phyloP scores from a whole-genome alignment of 2,329 filamentous ascomycete genomes.

The Nigrograna mackinnonii region DNA sequence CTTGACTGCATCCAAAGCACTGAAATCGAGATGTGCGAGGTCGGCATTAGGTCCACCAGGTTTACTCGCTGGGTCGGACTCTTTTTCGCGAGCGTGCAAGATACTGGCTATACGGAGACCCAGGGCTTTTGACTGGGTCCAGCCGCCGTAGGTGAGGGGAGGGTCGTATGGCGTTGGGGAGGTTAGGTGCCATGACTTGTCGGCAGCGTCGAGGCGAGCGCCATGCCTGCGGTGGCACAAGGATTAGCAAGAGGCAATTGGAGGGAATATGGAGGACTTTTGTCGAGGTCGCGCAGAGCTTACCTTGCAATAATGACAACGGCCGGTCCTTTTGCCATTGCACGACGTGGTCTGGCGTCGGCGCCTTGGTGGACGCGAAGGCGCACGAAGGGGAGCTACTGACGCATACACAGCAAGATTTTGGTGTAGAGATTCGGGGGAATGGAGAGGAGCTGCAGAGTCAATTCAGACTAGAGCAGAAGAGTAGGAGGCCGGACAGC shows the following conservation, averaged over 20 bases:
- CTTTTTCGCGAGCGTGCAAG: constrained; percentile 54
- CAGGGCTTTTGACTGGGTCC: constrained; percentile 81
- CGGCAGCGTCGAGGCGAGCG: constrained; percentile 88
- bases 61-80: constrained; percentile 43
- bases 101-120: constrained; percentile 83
- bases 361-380: constrained; percentile 12
- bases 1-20: constrained; percentile 19
- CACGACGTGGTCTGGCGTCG: constrained; percentile 7
- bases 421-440: no score
- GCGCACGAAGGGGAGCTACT: constrained; percentile 5
- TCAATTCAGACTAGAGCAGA: no score
- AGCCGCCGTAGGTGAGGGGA: constrained; percentile 91
- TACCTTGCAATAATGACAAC: constrained; percentile 56
- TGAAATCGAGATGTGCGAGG: constrained; percentile 22
- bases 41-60: constrained; percentile 17
- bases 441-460: no score
- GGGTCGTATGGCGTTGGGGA: constrained; percentile 95
- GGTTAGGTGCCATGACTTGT: constrained; percentile 92
- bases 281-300: constrained; percentile 11
- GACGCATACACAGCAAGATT: constrained; percentile 12
- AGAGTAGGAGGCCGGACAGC: no score
- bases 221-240: constrained; percentile 78
- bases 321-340: constrained; percentile 50
- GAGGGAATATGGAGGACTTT: no score
- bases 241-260: no score